These are phyloP conservation scores for Citrullus amarus DNA, from an alignment of 306 rosid genomes.

Conservation along the genomic window DNA sequence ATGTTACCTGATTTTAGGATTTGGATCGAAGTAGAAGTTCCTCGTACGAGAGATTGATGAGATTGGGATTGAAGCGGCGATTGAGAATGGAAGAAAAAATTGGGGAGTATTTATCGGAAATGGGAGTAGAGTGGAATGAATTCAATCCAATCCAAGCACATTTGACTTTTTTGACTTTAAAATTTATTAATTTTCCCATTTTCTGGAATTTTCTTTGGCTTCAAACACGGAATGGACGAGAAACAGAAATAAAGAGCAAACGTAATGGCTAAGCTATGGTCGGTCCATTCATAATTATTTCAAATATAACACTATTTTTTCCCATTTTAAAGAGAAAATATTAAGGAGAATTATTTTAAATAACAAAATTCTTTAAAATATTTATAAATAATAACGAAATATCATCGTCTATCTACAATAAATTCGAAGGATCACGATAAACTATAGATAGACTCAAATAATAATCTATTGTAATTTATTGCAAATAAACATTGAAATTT, in stretches of 20 bases:
- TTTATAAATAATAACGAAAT: too few species aligned
- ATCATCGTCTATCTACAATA: too few species aligned
- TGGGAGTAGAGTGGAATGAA: neutral
- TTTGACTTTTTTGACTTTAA: neutral
- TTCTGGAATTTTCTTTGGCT: neutral
- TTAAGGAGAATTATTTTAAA: too few species aligned
- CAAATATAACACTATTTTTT: too few species aligned
- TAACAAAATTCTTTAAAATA: too few species aligned
- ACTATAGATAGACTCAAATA: too few species aligned
- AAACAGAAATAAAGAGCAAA: neutral
- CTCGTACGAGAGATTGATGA: neutral
- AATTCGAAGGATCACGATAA: too few species aligned
- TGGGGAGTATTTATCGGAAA: neutral
- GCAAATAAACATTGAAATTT: too few species aligned
- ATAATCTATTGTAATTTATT: too few species aligned
- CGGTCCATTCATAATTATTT: too few species aligned
- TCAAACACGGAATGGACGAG: neutral
- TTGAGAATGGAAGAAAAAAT: too few species aligned
- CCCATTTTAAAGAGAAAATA: too few species aligned
- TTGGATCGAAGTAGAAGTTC: neutral
- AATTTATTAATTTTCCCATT: neutral
- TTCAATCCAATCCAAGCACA: neutral
- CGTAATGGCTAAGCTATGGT: neutral
- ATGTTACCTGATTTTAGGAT: neutral
- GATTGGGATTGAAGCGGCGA: neutral